Evolutionary conservation across 2,329 filamentous ascomycete genomes (phyloP).

Genomic region (Claviceps sp.): DNA sequence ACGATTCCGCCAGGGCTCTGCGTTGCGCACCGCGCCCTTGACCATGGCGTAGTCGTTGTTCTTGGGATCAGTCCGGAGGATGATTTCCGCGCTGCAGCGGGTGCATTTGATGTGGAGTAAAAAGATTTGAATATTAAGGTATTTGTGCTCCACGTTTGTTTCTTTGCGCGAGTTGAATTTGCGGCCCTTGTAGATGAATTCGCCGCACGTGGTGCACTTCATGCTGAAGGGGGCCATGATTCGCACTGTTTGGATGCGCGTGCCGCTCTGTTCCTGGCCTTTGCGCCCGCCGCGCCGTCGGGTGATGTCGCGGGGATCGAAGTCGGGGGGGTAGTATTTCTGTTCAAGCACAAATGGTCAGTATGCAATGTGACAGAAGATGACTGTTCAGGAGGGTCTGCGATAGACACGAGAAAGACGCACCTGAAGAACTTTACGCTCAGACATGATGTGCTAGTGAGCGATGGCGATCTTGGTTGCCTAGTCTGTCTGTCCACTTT

Average conservation of each 20-base stretch:
- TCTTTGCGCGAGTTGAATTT: conserved; percentile 96
- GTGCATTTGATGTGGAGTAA: conserved; percentile 78
- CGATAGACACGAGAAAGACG: neutral
- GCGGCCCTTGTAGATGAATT: conserved; percentile 84
- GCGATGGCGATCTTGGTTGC: neutral
- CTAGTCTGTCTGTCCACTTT: neutral
- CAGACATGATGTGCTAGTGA: conserved; percentile 50
- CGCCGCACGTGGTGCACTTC: conserved; percentile 37
- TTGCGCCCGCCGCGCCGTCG: conserved; percentile 45
- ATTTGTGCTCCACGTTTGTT: conserved; percentile 74
- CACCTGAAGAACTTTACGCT: conserved; percentile 60
- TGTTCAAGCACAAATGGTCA: conserved; percentile 6
- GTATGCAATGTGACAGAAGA: neutral
- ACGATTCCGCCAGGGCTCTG: conserved; percentile 71
- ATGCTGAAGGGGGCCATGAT: conserved; percentile 50
- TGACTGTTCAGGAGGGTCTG: no score
- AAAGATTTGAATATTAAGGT: conserved; percentile 77
- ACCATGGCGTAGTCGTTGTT: conserved; percentile 81
- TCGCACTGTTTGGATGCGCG: conserved; percentile 73
- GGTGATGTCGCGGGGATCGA: conserved; percentile 73
- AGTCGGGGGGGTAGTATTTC: conserved; percentile 62
- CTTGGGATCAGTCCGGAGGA: conserved; percentile 88
- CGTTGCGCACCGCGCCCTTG: conserved; percentile 78
- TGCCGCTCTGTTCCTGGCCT: conserved; percentile 40
- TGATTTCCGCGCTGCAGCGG: conserved; percentile 73